Conservation (phyloP, 2,329 filamentous ascomycete species). For the Magnaporthales sp. region DNA sequence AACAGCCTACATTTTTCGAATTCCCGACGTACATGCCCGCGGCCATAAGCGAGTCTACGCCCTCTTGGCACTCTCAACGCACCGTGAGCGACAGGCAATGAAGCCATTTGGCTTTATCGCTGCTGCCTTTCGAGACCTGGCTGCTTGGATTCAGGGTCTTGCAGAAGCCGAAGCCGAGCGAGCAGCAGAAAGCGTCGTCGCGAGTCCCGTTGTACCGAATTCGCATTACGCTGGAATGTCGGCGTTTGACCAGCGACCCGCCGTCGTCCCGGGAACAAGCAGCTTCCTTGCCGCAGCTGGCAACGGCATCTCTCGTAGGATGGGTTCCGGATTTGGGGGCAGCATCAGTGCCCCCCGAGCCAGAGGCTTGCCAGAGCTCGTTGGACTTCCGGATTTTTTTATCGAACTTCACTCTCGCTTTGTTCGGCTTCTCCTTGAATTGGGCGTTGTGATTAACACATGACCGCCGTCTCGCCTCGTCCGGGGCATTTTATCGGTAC, state of each 20-base stretch:
- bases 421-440: slow-evolving; percentile 52
- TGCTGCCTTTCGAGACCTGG: slow-evolving; percentile 53
- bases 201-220: slow-evolving; percentile 27
- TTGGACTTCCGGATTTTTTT: slow-evolving; percentile 60
- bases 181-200: slow-evolving; percentile 27
- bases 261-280: slow-evolving; percentile 25
- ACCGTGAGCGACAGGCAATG: slow-evolving; percentile 57
- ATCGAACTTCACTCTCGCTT: slow-evolving; percentile 57
- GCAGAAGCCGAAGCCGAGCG: slow-evolving; percentile 56
- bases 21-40: slow-evolving; percentile 58
- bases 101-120: slow-evolving; percentile 56
- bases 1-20: slow-evolving; percentile 62
- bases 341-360: slow-evolving; percentile 49
- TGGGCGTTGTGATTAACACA: slow-evolving; percentile 44
- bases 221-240: slow-evolving; percentile 19
- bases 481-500: too few relatives aligned
- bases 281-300: slow-evolving; percentile 47
- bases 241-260: background rate
- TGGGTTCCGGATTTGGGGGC: slow-evolving; percentile 44
- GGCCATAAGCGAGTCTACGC: slow-evolving; percentile 63
- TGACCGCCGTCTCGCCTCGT: slow-evolving; percentile 16
- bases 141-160: slow-evolving; percentile 56
- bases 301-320: slow-evolving; percentile 46
- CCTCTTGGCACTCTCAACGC: slow-evolving; percentile 55
- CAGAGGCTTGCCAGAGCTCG: slow-evolving; percentile 55